Evolutionary conservation across 1,284 basidiomycete species (phyloP).

Genomic region (Leccinum proximum): DNA sequence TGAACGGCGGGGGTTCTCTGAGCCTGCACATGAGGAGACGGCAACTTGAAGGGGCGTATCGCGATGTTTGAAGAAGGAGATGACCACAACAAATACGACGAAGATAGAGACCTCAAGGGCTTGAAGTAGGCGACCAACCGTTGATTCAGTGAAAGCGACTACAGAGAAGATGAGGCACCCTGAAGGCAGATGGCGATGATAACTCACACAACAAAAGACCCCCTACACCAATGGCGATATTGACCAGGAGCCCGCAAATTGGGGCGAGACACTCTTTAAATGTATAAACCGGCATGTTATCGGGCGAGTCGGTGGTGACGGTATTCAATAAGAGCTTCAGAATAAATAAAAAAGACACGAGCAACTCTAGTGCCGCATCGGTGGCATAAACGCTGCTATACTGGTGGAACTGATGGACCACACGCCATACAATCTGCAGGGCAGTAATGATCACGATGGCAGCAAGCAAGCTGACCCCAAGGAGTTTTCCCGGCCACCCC

Average conservation of each 20-base stretch:
- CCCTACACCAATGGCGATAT: conserved; percentile 50
- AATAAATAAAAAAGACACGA: conserved; percentile 55
- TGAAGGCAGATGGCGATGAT: neutral
- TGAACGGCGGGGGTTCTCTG: conserved; percentile 8
- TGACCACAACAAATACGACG: conserved; percentile 53
- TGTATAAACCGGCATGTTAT: conserved; percentile 26
- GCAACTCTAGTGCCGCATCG: conserved; percentile 55
- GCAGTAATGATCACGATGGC: conserved; percentile 43
- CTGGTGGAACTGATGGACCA: conserved; percentile 38
- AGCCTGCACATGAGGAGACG: neutral
- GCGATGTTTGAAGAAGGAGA: conserved; percentile 39
- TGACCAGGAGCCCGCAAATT: conserved; percentile 50
- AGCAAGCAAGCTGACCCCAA: conserved; percentile 49
- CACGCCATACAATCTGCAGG: conserved; percentile 65
- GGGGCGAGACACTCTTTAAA: conserved; percentile 50
- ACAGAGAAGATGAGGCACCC: conserved; percentile 13
- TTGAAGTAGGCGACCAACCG: conserved; percentile 67
- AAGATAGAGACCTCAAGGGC: conserved; percentile 64
- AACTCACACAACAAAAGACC: conserved; percentile 59
- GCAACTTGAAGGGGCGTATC: conserved; percentile 5
- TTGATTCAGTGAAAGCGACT: conserved; percentile 70
- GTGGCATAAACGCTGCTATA: conserved; percentile 54
- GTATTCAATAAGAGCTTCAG: conserved; percentile 62
- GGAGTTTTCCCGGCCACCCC: conserved; percentile 49
- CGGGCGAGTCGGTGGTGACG: conserved; percentile 37